Conservation (phyloP, 805 yeast genomes). For the Saccharomycopsis fermentans region DNA sequence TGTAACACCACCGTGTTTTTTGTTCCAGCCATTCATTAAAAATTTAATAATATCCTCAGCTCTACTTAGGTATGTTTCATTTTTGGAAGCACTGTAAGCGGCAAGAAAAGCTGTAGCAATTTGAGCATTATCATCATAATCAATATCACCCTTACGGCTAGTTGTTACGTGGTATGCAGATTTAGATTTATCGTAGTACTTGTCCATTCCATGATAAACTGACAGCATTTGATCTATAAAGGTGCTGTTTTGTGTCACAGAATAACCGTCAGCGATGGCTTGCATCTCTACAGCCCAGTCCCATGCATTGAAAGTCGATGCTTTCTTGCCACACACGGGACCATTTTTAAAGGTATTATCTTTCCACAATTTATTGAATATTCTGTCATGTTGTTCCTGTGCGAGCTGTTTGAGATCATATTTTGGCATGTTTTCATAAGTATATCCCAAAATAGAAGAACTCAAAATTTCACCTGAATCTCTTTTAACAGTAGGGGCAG, state of each 20-base stretch:
- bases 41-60: slow-evolving; percentile 51
- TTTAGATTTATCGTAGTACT: slow-evolving; percentile 33
- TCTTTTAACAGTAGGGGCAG: background rate
- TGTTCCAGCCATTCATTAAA: slow-evolving; percentile 54
- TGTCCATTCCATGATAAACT: slow-evolving; percentile 40
- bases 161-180: slow-evolving; percentile 60
- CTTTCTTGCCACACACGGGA: background rate
- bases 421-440: background rate
- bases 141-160: slow-evolving; percentile 52
- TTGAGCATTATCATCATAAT: slow-evolving; percentile 69
- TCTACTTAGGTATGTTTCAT: slow-evolving; percentile 39
- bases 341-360: background rate
- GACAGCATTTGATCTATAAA: slow-evolving; percentile 45
- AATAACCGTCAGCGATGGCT: slow-evolving; percentile 56
- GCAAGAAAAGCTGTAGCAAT: slow-evolving; percentile 53
- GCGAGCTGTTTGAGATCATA: background rate
- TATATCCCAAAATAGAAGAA: slow-evolving; percentile 7
- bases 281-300: slow-evolving; percentile 57
- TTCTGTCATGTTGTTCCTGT: background rate
- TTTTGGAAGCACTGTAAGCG: slow-evolving; percentile 58
- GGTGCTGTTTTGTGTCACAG: slow-evolving; percentile 11
- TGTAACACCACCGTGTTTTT: slow-evolving; percentile 45
- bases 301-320: slow-evolving; percentile 33
- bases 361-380: background rate
- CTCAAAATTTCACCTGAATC: background rate